Evolutionary conservation across 345 rosid species (phyloP), one percentile per base, ranked within the genome.

Genomic region (Acer negundo): DNA sequence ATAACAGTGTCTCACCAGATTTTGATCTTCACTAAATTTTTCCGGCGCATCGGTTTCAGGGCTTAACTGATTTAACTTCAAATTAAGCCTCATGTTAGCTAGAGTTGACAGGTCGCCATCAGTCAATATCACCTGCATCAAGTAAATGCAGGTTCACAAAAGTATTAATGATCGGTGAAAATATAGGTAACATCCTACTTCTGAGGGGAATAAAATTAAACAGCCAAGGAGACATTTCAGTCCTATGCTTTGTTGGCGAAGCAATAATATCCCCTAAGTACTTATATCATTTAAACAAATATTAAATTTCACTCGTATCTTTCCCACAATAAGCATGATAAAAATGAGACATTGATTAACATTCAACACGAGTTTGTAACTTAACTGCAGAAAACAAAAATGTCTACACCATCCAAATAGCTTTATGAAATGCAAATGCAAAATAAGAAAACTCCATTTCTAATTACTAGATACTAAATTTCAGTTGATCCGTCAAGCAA

Each of bases 101-200:
- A 94, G 86, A 75, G 97, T 89, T 66, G 89, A 83, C 70, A 85
- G 84, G 78, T 93, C 94, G 16, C 97, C 97, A 20, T 93, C 97
- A 68, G 86, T 90, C 78, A 94, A 73, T 78, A 87, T 85, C 83
- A 91, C 97, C 97, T 93, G 87, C 74, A 84, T 42, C 67, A 74
- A 24, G 38, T 24, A 55, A 38, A 44, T 61, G 49, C 22, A 23
- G 8, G 38, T 65, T 69, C 55, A 74, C 6, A 58, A 62, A 75
- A 64, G n/a, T 10, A 66, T 5, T 3, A 16, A 26, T 16, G 23
- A 56, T 40, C 44, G 67, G 3, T 23, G 31, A 28, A 72, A 56
- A 11, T 19, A 28, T 58, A 56, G 65, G 10, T 31, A 62, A 62
- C 66, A 62, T 7, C 16, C 66, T 26, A 62, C 38, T 12, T 6